Evolutionary conservation across 371 early-diverging fungal genomes (phyloP).

Genomic region (Mycotypha africana): DNA sequence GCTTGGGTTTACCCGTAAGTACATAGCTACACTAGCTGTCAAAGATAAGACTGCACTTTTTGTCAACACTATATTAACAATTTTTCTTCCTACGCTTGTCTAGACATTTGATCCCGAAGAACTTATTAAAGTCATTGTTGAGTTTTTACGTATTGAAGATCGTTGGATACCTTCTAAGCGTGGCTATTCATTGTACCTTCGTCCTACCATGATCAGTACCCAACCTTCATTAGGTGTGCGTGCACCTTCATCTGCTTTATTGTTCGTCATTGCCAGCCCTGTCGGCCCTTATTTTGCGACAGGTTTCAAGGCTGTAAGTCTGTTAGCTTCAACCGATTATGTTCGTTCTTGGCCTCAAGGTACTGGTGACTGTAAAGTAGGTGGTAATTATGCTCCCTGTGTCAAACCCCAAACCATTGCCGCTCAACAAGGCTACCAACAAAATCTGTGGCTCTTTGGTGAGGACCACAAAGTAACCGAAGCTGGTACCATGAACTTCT

Average conservation of each 20-base stretch:
- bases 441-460: conserved; percentile 90
- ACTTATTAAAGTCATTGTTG: conserved; percentile 73
- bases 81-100: too few relatives aligned
- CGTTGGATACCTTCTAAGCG: conserved; percentile 81
- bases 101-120: conserved; percentile 70
- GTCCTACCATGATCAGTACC: conserved; percentile 90
- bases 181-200: conserved; percentile 90
- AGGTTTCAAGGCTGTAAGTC: conserved; percentile 76
- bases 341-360: conserved; percentile 96
- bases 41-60: too few relatives aligned
- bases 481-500: conserved; percentile 94
- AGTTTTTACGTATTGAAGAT: conserved; percentile 71
- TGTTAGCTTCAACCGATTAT: conserved; percentile 73
- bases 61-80: too few relatives aligned
- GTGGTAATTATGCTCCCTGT: conserved; percentile 71
- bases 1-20: conserved; percentile 75
- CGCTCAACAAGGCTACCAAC: conserved; percentile 74
- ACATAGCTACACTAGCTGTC: too few relatives aligned
- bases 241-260: conserved; percentile 62
- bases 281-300: conserved; percentile 93
- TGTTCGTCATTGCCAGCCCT: conserved; percentile 86
- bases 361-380: conserved; percentile 85
- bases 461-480: conserved; percentile 76
- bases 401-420: conserved; percentile 81
- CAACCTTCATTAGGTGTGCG: conserved; percentile 68